A percentile compares a stretch with the other conserved stretches of the same genome.
These are phyloP conservation scores for Castanopsis chinensis DNA, from an alignment of 306 rosid species.

Conservation along the genomic window DNA sequence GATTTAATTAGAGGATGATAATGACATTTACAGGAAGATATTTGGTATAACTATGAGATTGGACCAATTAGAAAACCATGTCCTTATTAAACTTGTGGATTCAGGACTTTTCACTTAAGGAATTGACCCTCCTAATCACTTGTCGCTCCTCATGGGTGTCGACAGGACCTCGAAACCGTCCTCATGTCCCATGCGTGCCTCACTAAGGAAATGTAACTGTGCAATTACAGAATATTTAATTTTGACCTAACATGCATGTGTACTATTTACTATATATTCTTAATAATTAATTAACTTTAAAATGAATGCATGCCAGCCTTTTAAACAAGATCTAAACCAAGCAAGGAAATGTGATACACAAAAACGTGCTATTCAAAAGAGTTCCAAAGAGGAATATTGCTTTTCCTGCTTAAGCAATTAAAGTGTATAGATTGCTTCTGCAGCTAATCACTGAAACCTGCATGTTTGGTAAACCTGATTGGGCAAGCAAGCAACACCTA, in stretches of 20 bases:
- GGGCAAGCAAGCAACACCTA: conserved; percentile 1
- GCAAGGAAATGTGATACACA: not conserved
- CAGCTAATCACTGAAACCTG: not conserved
- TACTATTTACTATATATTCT: not conserved
- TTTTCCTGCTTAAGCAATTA: no score
- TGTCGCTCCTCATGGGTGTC: no score
- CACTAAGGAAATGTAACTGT: not conserved
- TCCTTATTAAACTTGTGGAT: no score
- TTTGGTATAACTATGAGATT: no score
- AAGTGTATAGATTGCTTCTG: not conserved
- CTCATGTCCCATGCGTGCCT: no score
- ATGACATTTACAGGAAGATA: no score
- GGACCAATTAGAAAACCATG: no score
- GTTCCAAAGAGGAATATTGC: not conserved
- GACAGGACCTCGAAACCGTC: no score
- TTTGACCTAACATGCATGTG: not conserved
- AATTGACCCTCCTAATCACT: not conserved
- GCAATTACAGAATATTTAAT: not conserved
- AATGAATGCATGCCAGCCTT: not conserved
- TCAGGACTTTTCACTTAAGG: no score
- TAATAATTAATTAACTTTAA: not conserved
- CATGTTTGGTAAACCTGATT: not conserved
- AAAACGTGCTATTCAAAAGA: not conserved
- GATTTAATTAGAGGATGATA: no score
- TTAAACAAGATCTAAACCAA: not conserved